Conservation (phyloP, 2,329 filamentous ascomycete genomes). For the Stagonosporopsis cucurbitacearum region DNA sequence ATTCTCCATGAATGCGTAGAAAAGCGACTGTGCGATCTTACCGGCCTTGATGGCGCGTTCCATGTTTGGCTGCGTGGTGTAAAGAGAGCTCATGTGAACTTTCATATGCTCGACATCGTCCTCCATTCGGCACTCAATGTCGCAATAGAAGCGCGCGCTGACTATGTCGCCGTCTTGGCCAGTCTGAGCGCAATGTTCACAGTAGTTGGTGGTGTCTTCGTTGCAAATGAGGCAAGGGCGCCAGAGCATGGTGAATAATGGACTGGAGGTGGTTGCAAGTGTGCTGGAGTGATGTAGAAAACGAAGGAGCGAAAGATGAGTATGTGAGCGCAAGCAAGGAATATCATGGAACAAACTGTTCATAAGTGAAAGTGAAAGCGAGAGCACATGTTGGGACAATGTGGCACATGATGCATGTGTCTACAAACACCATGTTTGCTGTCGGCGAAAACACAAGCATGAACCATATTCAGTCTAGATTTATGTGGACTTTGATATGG, state of each 20-base stretch:
- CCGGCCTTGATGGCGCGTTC: constrained; percentile 18
- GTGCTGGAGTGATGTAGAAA: neutral
- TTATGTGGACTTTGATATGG: no score
- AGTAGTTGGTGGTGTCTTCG: constrained; percentile 12
- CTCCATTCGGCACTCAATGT: constrained; percentile 4
- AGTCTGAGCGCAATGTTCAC: constrained; percentile 5
- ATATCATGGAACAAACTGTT: neutral
- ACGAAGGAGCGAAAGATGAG: neutral
- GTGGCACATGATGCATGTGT: neutral
- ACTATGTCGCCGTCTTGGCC: neutral
- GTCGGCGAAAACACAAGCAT: neutral
- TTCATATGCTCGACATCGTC: constrained; percentile 15
- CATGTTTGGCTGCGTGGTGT: neutral
- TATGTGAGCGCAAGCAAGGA: neutral
- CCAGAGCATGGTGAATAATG: constrained; percentile 5
- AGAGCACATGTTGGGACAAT: neutral
- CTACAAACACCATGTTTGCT: neutral
- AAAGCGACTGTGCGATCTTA: constrained; percentile 19
- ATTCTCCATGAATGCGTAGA: constrained; percentile 21
- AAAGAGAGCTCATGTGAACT: constrained; percentile 1
- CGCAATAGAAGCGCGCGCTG: constrained; percentile 17
- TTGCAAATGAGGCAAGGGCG: constrained; percentile 14
- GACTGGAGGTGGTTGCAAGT: neutral
- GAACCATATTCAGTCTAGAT: no score
- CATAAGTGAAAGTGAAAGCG: neutral